Conservation (phyloP, 2,329 filamentous ascomycete genomes). For the Tolypocladium paradoxum region DNA sequence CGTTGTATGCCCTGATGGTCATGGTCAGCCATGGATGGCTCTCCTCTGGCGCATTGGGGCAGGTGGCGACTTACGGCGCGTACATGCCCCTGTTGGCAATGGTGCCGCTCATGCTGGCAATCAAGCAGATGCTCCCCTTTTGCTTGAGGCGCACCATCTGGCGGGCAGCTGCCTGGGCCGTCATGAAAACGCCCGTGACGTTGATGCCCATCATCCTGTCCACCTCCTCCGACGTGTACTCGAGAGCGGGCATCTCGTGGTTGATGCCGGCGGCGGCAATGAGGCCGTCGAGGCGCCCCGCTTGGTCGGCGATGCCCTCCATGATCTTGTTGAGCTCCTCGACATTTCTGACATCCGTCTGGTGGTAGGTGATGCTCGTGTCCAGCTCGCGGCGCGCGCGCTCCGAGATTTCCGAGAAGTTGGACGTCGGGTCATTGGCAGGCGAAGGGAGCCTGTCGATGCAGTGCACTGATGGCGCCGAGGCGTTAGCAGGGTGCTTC, state of each 20-base stretch:
- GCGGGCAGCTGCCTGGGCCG: constrained; percentile 76
- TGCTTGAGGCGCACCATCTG: constrained; percentile 54
- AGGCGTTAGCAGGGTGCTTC: background rate
- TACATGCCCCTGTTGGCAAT: constrained; percentile 53
- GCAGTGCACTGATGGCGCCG: constrained; percentile 45
- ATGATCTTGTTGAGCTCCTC: constrained; percentile 56
- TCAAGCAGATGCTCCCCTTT: constrained; percentile 52
- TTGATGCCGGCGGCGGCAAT: constrained; percentile 64
- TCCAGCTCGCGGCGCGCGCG: constrained; percentile 54
- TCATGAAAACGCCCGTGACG: constrained; percentile 76
- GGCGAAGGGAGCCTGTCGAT: constrained; percentile 52
- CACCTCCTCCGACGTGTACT: constrained; percentile 66
- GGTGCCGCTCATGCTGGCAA: constrained; percentile 60
- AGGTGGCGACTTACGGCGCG: constrained; percentile 40
- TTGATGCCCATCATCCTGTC: constrained; percentile 77
- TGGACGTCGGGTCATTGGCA: constrained; percentile 27
- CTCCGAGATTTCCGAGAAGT: constrained; percentile 55
- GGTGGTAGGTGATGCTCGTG: constrained; percentile 61
- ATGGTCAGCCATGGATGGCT: background rate
- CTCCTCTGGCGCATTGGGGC: background rate
- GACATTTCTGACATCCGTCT: constrained; percentile 70
- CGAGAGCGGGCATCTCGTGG: constrained; percentile 72
- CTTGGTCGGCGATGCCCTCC: constrained; percentile 54
- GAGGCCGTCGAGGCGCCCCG: constrained; percentile 69
- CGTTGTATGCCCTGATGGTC: constrained; percentile 53